Conservation (phyloP, 306 rosid species). For the Gynostemma pentaphyllum region DNA sequence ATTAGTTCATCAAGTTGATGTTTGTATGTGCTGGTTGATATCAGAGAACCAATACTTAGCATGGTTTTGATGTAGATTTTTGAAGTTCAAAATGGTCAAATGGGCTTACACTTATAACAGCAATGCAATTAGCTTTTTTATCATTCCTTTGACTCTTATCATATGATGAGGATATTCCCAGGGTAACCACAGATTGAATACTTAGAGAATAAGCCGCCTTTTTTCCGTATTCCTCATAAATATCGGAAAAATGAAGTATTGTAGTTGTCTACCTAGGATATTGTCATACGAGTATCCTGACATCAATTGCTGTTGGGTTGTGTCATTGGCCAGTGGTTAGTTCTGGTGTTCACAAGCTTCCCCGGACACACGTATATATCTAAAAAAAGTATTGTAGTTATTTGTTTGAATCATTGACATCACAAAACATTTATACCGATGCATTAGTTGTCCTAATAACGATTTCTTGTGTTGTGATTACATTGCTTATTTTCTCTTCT, state of each 20-base stretch:
- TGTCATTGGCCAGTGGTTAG: too few relatives aligned
- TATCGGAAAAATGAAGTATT: neutral
- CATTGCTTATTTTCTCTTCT: neutral
- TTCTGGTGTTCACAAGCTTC: too few relatives aligned
- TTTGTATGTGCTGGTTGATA: neutral
- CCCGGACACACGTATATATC: neutral
- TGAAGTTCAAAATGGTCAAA: neutral
- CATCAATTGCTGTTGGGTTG: too few relatives aligned
- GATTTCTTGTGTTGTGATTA: neutral
- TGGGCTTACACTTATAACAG: neutral
- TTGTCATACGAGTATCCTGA: too few relatives aligned
- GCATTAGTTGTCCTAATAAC: neutral
- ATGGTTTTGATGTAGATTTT: neutral
- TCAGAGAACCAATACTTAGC: neutral
- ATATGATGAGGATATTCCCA: neutral
- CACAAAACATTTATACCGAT: neutral
- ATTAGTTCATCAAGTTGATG: neutral
- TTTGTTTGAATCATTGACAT: neutral
- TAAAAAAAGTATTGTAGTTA: neutral
- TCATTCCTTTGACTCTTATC: neutral
- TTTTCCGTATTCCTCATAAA: neutral
- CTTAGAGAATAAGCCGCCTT: neutral
- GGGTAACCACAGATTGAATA: neutral
- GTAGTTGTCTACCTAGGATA: neutral
- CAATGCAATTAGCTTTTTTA: neutral